Evolutionary conservation across 78 protist genomes (phyloP).

Genomic region (Speleostelium caveatum): DNA sequence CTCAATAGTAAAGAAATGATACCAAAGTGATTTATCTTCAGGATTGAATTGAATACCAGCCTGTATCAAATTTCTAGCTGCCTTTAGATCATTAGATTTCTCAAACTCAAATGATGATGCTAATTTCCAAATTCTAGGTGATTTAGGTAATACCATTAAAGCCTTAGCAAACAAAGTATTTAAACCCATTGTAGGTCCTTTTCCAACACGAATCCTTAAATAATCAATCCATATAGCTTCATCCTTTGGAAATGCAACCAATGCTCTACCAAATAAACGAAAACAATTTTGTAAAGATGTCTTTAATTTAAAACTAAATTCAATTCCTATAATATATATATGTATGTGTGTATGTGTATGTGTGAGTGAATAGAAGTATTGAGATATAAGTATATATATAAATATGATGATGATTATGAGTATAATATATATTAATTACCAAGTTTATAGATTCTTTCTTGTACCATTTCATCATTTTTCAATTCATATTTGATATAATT

Average conservation of each 20-base stretch:
- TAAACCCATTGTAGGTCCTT: slow-evolving; percentile 51
- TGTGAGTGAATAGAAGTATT: background rate
- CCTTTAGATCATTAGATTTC: slow-evolving; percentile 10
- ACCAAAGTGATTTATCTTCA: slow-evolving; percentile 38
- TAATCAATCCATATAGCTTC: slow-evolving; percentile 62
- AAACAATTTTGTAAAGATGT: slow-evolving; percentile 49
- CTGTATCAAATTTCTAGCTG: slow-evolving; percentile 57
- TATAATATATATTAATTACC: background rate
- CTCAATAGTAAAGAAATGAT: slow-evolving; percentile 45
- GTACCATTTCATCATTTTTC: slow-evolving; percentile 27
- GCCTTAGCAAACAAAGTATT: slow-evolving; percentile 33
- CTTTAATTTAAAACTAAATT: slow-evolving; percentile 44
- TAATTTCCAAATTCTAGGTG: slow-evolving; percentile 58
- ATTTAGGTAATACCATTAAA: slow-evolving; percentile 29
- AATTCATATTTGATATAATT: slow-evolving; percentile 66
- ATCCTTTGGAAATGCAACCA: slow-evolving; percentile 51
- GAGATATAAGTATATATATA: background rate
- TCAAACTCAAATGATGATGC: slow-evolving; percentile 74
- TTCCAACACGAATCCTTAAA: slow-evolving; percentile 33
- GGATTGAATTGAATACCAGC: slow-evolving; percentile 46
- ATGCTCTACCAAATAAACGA: slow-evolving; percentile 11
- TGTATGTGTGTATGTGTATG: no score
- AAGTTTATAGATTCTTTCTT: slow-evolving; percentile 1
- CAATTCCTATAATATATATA: background rate
- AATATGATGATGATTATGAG: background rate